These are phyloP conservation scores for Ceratocystis eucalypticola DNA, from an alignment of 2,329 filamentous ascomycete genomes.

Conservation along the genomic window DNA sequence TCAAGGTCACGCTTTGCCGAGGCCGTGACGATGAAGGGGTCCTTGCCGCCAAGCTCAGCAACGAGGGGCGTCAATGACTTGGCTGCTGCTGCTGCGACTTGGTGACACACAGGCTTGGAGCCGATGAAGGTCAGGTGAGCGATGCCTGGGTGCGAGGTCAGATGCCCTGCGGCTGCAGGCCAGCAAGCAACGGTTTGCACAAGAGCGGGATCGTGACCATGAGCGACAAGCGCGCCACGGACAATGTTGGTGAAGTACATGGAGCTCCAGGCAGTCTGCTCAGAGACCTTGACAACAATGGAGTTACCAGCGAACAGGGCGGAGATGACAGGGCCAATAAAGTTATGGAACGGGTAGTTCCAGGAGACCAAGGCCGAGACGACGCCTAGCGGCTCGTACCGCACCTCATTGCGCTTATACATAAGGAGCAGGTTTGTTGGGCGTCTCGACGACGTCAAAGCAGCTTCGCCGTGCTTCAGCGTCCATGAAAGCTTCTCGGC, in stretches of 20 bases:
- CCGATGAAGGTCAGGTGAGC: constrained; percentile 94
- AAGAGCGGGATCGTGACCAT: constrained; percentile 68
- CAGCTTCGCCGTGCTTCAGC: constrained; percentile 74
- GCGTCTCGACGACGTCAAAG: constrained; percentile 55
- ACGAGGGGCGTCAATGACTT: constrained; percentile 76
- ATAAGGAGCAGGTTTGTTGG: constrained; percentile 88
- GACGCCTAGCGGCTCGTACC: constrained; percentile 85
- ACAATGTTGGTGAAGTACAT: constrained; percentile 69
- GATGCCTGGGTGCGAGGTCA: constrained; percentile 75
- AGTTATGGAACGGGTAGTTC: constrained; percentile 96
- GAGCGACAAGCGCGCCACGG: constrained; percentile 63
- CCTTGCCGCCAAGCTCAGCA: constrained; percentile 89
- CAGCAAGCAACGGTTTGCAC: constrained; percentile 81
- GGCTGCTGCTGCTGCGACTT: constrained; percentile 75
- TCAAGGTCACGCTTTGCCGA: constrained; percentile 53
- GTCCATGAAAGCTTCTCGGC: constrained; percentile 93
- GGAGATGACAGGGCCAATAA: constrained; percentile 81
- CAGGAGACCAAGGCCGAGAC: constrained; percentile 87
- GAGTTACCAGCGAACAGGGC: constrained; percentile 84
- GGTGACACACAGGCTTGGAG: constrained; percentile 70
- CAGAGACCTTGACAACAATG: constrained; percentile 84
- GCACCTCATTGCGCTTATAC: constrained; percentile 85
- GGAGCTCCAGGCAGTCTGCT: constrained; percentile 90
- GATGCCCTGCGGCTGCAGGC: constrained; percentile 63
- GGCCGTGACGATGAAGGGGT: constrained; percentile 80